Conservation (phyloP, 768 basidiomycete genomes). For the Sporobolomyces phaffii region DNA sequence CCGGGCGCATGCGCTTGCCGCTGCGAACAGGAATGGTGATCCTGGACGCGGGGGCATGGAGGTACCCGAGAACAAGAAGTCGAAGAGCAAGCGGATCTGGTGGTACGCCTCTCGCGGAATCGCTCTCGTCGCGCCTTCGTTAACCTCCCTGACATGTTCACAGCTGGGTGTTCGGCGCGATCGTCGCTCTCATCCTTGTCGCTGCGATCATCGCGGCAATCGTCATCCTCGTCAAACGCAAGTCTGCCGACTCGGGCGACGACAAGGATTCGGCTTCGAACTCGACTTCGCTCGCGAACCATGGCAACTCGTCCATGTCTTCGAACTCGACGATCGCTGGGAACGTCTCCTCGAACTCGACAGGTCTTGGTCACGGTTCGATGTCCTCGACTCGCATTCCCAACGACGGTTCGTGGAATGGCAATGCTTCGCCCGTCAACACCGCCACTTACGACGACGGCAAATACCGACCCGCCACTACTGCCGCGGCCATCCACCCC, state of each 20-base stretch:
- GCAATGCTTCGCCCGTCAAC: neutral
- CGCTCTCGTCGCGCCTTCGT: neutral
- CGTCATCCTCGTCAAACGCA: conserved; percentile 4
- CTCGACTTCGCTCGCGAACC: conserved; percentile 6
- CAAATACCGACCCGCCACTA: conserved; percentile 4
- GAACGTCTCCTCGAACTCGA: neutral
- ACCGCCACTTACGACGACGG: conserved; percentile 17
- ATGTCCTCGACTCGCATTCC: neutral
- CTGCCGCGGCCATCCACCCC: neutral
- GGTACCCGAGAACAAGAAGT: too few species aligned
- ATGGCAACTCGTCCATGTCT: neutral
- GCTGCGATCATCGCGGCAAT: neutral
- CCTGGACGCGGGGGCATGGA: too few species aligned
- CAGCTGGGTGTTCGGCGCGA: neutral
- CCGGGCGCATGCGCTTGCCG: too few species aligned
- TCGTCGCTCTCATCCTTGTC: neutral
- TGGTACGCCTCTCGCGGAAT: too few species aligned
- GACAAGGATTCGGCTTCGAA: neutral
- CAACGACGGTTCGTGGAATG: neutral
- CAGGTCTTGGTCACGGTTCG: neutral
- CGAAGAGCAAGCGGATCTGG: too few species aligned
- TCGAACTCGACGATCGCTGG: neutral
- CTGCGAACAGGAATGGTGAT: too few species aligned
- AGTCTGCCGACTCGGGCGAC: neutral
- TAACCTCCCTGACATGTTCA: neutral